Evolutionary conservation across 768 basidiomycete genomes (phyloP).

Genomic region (Coprinopsis cinerea): DNA sequence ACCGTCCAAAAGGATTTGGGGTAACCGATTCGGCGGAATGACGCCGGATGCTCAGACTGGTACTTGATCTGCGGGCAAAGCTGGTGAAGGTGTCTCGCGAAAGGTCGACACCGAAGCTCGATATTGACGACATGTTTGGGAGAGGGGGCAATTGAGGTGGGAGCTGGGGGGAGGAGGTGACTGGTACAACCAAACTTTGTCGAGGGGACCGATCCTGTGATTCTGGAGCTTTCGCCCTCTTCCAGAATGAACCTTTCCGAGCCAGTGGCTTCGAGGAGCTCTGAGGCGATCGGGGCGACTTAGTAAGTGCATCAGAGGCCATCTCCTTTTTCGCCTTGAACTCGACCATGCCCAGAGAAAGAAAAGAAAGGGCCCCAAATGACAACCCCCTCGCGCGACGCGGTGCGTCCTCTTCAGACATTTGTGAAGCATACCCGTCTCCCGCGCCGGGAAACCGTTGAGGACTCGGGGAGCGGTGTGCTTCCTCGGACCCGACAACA

Average conservation of each 20-base stretch:
- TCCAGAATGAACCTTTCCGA: constrained; percentile 67
- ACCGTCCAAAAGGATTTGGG: no score
- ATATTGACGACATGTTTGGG: background rate
- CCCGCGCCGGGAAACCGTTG: background rate
- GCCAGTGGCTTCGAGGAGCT: constrained; percentile 35
- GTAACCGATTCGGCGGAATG: background rate
- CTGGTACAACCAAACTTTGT: background rate
- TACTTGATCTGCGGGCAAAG: background rate
- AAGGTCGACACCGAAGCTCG: background rate
- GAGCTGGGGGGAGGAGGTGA: background rate
- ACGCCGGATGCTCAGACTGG: background rate
- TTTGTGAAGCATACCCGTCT: background rate
- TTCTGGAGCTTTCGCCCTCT: constrained; percentile 34
- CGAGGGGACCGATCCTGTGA: constrained; percentile 2
- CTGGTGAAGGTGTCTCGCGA: background rate
- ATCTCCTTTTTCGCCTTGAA: constrained; percentile 28
- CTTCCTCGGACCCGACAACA: background rate
- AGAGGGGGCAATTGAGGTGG: constrained; percentile 1
- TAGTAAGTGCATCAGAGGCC: background rate
- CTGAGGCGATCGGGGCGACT: constrained; percentile 14
- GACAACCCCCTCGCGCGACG: constrained; percentile 52
- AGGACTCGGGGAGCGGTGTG: background rate
- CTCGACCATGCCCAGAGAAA: constrained; percentile 29
- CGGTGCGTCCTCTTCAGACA: constrained; percentile 14
- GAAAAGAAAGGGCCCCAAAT: constrained; percentile 40